Percentiles rank a stretch among this genome's conserved stretches.
These are phyloP conservation scores for Suillus tomentosus DNA, from an alignment of 768 basidiomycete genomes.

Conservation along the genomic window DNA sequence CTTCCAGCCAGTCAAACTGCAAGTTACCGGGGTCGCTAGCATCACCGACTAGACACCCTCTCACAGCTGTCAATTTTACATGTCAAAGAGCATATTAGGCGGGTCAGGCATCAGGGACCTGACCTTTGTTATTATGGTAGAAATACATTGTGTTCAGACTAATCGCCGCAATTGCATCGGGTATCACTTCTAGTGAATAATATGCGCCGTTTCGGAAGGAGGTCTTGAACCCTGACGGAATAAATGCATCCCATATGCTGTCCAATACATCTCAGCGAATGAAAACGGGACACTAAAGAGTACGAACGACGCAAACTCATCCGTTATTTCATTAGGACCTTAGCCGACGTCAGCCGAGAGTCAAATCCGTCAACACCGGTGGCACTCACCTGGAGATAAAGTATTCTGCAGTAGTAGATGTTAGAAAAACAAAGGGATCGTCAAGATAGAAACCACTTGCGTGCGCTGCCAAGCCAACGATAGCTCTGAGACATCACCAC, in stretches of 20 bases:
- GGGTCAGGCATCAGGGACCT: slow-evolving; percentile 17
- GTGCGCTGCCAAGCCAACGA: slow-evolving; percentile 46
- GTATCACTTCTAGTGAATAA: slow-evolving; percentile 78
- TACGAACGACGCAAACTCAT: slow-evolving; percentile 67
- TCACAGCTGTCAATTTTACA: slow-evolving; percentile 54
- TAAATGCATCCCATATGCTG: slow-evolving; percentile 81
- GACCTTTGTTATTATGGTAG: slow-evolving; percentile 87
- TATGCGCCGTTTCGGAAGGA: slow-evolving; percentile 85
- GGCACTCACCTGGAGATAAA: slow-evolving; percentile 56
- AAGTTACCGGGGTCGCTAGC: slow-evolving; percentile 84
- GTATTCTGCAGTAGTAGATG: slow-evolving; percentile 51
- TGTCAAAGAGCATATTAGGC: slow-evolving; percentile 15
- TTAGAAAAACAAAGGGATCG: slow-evolving; percentile 13
- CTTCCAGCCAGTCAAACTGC: slow-evolving; percentile 89
- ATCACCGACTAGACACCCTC: slow-evolving; percentile 66
- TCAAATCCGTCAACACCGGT: slow-evolving; percentile 7
- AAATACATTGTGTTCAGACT: slow-evolving; percentile 91
- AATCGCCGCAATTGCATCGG: slow-evolving; percentile 73
- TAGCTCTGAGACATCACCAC: background rate
- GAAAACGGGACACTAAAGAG: slow-evolving; percentile 2
- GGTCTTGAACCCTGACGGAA: slow-evolving; percentile 79
- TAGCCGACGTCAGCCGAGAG: slow-evolving; percentile 16
- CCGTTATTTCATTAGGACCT: slow-evolving; percentile 72
- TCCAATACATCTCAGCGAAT: slow-evolving; percentile 15
- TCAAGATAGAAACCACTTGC: slow-evolving; percentile 37